Percentiles rank a stretch among this genome's conserved stretches.
Conservation (phyloP, 805 yeast genomes). For the Pichia occidentalis region DNA sequence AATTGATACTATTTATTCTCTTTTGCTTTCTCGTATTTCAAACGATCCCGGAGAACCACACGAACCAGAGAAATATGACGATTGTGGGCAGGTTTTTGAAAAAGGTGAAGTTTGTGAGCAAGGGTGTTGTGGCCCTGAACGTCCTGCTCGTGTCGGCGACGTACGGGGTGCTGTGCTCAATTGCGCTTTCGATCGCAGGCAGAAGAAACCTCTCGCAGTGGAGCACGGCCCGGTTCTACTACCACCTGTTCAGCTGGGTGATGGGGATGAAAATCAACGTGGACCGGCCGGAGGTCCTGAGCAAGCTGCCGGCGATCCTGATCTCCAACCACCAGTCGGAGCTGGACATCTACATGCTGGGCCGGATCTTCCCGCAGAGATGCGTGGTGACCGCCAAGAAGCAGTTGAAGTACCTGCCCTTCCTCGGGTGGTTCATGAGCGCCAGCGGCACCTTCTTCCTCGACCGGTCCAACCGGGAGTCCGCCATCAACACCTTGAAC, state of each 20-base stretch:
- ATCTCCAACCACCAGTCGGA: conserved; percentile 90
- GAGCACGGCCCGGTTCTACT: conserved; percentile 81
- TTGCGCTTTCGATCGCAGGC: conserved; percentile 58
- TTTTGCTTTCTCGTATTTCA: conserved; percentile 7
- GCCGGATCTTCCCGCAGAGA: conserved; percentile 77
- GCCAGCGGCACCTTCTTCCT: conserved; percentile 86
- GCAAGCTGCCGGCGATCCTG: conserved; percentile 65
- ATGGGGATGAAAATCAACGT: conserved; percentile 69
- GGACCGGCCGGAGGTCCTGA: conserved; percentile 56
- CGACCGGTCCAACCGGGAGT: conserved; percentile 70
- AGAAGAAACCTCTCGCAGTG: conserved; percentile 80
- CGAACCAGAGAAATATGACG: conserved; percentile 1
- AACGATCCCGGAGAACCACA: neutral
- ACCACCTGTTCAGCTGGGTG: conserved; percentile 48
- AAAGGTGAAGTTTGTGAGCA: conserved; percentile 46
- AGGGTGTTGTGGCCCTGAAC: conserved; percentile 47
- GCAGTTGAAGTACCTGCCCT: conserved; percentile 75
- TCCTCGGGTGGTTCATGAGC: conserved; percentile 95
- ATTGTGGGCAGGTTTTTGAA: conserved; percentile 18
- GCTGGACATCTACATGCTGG: conserved; percentile 75
- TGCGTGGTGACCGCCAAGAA: conserved; percentile 91
- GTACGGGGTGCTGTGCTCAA: conserved; percentile 74
- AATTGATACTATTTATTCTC: conserved; percentile 1
- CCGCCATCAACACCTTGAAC: conserved; percentile 70
- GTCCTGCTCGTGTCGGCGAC: conserved; percentile 54